Evolutionary conservation across 2,329 filamentous ascomycete genomes (phyloP), one percentile per base, ranked within the genome.

Genomic region (Elsinoe arachidis): DNA sequence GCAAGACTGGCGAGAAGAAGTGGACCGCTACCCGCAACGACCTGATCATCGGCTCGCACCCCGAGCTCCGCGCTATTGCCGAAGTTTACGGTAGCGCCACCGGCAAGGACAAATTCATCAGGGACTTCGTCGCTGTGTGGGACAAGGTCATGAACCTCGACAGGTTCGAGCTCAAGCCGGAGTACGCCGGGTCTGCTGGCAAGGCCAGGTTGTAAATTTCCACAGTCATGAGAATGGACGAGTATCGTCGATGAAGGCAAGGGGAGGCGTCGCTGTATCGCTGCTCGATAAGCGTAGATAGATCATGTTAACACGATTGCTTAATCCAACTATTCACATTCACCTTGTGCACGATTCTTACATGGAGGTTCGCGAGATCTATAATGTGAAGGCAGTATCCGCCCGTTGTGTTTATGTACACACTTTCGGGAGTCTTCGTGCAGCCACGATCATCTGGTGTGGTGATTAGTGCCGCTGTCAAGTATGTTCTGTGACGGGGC

Each of bases 71-170:
- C 49, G 84, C 86, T 34, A 70, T 88, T 34, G 73, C 85, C 3
- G 86, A 90, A 74, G 79, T 88, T 0, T 90, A 90, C 64, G 86
- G 74, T 37, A 77, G 77, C 62, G 66, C 74, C 0, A 86, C 86
- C 64, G 78, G 74, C 9, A 69, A 78, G 58, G 76, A 80, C 58
- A 85, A 84, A 75, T 86, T 90, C 59, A 80, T 82, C 43, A 81
- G 79, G 70, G 86, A 90, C 74, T 90, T 90, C 65, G 78, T 88
- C 14, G 73, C 76, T 6, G 84, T 82, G 2, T 90, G 86, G 86
- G 75, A 76, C 65, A 90, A 90, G 82, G 81, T 90, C 10, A 85
- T 86, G 81, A 85, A 86, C 67, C 68, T 85, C 57, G 86, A 90
- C 68, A 80, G 86, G 11, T 90, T 83, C 66, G 86, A 89, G 62